Conservation (phyloP, 116 monocot genomes). For the Posidonia oceanica region DNA sequence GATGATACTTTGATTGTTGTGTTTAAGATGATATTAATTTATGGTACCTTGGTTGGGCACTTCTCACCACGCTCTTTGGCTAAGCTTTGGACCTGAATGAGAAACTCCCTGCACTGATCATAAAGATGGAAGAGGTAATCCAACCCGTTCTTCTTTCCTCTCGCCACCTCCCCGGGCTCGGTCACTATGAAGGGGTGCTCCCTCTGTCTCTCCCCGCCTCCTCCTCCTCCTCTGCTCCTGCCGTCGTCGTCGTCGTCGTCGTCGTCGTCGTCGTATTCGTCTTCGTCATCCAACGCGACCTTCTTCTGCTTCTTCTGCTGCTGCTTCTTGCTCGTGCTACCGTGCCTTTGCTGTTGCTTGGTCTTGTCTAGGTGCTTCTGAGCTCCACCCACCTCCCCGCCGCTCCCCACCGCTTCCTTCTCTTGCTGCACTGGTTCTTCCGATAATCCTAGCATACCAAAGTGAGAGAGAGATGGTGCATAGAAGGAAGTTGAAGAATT, state of each 20-base stretch:
- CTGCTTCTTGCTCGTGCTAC: slow-evolving; percentile 3
- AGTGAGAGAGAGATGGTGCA: not conserved
- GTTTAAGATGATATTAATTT: too few relatives aligned
- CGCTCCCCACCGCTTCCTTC: slow-evolving; percentile 53
- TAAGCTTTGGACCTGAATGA: slow-evolving; percentile 63
- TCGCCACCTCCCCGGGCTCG: slow-evolving; percentile 93
- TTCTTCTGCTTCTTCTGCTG: slow-evolving; percentile 19
- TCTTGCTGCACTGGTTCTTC: slow-evolving; percentile 75
- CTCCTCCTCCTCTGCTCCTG: slow-evolving; percentile 18
- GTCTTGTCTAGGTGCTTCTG: slow-evolving; percentile 1
- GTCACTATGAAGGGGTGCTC: slow-evolving; percentile 99
- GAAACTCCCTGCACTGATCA: slow-evolving; percentile 86
- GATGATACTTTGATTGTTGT: too few relatives aligned
- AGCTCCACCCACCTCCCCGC: slow-evolving; percentile 36
- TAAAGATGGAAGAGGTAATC: slow-evolving; percentile 95
- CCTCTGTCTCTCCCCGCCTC: slow-evolving; percentile 51
- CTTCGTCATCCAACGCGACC: slow-evolving; percentile 4
- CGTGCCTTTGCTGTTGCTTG: slow-evolving; percentile 12
- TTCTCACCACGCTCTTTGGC: slow-evolving; percentile 79
- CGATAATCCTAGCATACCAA: slow-evolving; percentile 38
- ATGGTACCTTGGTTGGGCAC: slow-evolving; percentile 83
- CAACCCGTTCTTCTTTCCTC: slow-evolving; percentile 95
- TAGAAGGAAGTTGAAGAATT: not conserved
- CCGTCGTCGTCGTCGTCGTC: slow-evolving; percentile 16
- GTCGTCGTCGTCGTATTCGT: slow-evolving; percentile 26